A percentile compares a stretch with the other conserved stretches of the same genome.
phyloP scores from a whole-genome alignment of 2,329 filamentous ascomycete species.

The Curvularia sp. region DNA sequence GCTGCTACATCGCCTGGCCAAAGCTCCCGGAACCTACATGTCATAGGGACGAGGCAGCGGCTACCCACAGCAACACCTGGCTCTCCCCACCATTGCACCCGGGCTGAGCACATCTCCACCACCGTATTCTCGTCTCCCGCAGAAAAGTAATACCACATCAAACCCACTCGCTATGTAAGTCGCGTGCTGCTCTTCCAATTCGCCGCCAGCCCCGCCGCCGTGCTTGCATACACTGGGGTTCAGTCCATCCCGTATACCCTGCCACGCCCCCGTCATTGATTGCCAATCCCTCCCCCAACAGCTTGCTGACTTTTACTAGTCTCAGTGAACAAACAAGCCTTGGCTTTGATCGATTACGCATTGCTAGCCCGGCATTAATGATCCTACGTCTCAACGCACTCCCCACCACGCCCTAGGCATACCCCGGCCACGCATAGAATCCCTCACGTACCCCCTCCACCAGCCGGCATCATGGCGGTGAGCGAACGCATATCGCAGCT shows the following conservation, averaged over 20 bases:
- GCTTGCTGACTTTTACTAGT: conserved; percentile 24
- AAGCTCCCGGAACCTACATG: conserved; percentile 32
- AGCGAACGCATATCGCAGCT: conserved; percentile 54
- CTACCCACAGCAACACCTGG: conserved; percentile 37
- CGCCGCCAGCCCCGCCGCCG: conserved; percentile 8
- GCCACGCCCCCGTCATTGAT: conserved; percentile 5
- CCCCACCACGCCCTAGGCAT: conserved; percentile 27
- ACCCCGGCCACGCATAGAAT: conserved; percentile 14
- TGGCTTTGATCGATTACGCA: conserved; percentile 17
- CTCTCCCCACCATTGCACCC: conserved; percentile 18
- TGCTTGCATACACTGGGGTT: conserved; percentile 8
- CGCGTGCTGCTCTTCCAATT: conserved; percentile 7
- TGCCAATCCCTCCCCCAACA: conserved; percentile 11
- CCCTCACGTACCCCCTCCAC: conserved; percentile 16
- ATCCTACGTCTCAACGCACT: conserved; percentile 19
- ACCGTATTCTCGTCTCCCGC: conserved; percentile 10
- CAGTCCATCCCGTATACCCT: conserved; percentile 11
- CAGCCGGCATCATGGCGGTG: conserved; percentile 46
- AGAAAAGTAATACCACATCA: background rate
- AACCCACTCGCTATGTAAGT: conserved; percentile 21
- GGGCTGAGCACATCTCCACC: conserved; percentile 13
- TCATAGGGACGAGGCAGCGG: conserved; percentile 35
- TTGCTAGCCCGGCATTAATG: conserved; percentile 38
- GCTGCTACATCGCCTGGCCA: conserved; percentile 25
- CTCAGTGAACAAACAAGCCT: conserved; percentile 18